Evolutionary conservation across 768 basidiomycete genomes (phyloP), one percentile per base, ranked within the genome.

Genomic region (Rickenella mellea): DNA sequence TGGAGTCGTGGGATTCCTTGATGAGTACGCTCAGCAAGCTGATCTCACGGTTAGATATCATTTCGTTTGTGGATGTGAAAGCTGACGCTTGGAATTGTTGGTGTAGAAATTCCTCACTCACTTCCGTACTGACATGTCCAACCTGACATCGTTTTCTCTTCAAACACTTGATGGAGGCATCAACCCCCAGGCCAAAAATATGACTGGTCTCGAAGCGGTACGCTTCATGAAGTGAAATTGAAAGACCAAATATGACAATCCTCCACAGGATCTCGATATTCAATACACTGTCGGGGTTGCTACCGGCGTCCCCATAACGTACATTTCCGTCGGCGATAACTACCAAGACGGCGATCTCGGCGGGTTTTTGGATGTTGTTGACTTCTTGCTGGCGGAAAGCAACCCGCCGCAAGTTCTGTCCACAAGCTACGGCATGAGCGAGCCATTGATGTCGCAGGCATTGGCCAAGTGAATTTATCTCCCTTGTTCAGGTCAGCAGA

Each of bases 271-370:
- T 35, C 40, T 53, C 27, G 52, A 55, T 42, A 45, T 44, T 15
- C 48, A 51, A 31, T 56, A 56, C 42, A 48, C 48, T 8, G 45
- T 48, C 7, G 51, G 49, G 12, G 26, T 53, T 11, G 53, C 51
- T 2, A 27, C 46, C 15, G 42, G 40, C n/a, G 44, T 50, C 12
- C 47, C 48, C 11, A 40, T 41, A 14, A 27, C 27, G 14, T 47
- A 49, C 42, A 40, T 43, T 27, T 43, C 48, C 2, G 50, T 46
- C 19, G 50, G 50, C 17, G 15, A 38, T 10, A 41, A 48, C 39
- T 27, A 32, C 29, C 24, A 41, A 28, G 51, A 46, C 33, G 45
- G 46, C n/a, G 24, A 30, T n/a, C 30, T 39, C 10, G 17, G 24
- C 1, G 51, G 51, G 27, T 48, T 52, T 28, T 32, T 50, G 5